A percentile compares a stretch with the other conserved stretches of the same genome.
Conservation (phyloP, 352 stramenopile species). For the Globisporangium nagaii region DNA sequence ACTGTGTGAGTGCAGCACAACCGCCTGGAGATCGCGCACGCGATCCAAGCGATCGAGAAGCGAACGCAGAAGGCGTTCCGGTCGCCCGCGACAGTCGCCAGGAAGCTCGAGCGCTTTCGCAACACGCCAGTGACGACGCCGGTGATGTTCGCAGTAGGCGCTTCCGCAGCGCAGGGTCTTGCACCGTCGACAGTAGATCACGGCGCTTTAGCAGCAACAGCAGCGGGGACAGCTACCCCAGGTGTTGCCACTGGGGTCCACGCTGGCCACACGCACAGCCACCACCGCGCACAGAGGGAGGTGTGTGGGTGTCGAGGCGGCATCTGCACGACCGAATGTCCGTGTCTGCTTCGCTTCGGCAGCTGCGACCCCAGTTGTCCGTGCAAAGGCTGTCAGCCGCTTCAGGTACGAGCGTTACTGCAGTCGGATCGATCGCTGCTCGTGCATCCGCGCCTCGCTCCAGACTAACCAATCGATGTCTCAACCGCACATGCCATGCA, state of each 20-base stretch:
- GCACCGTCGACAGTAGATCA: background rate
- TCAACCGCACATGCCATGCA: no score
- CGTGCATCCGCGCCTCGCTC: no score
- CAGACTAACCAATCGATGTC: no score
- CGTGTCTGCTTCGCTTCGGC: constrained; percentile 36
- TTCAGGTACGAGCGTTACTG: constrained; percentile 11
- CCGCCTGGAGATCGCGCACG: constrained; percentile 44
- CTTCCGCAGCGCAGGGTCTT: background rate
- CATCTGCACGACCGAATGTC: constrained; percentile 33
- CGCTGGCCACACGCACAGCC: background rate
- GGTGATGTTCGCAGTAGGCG: background rate
- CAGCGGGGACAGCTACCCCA: no score
- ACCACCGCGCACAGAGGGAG: constrained; percentile 7
- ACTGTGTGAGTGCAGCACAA: constrained; percentile 49
- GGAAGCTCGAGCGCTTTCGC: constrained; percentile 18
- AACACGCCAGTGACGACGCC: background rate
- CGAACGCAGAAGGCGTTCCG: constrained; percentile 42
- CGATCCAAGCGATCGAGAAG: constrained; percentile 49
- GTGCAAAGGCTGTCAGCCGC: constrained; percentile 39
- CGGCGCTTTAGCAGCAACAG: background rate
- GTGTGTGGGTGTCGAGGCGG: constrained; percentile 34
- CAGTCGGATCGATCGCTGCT: no score
- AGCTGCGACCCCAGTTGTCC: constrained; percentile 26
- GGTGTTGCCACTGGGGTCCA: no score
- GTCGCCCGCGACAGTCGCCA: constrained; percentile 19